A percentile compares a stretch with the other conserved stretches of the same genome.
Evolutionary conservation across 257 asterid species (phyloP).

Genomic region (Solanum chaucha): DNA sequence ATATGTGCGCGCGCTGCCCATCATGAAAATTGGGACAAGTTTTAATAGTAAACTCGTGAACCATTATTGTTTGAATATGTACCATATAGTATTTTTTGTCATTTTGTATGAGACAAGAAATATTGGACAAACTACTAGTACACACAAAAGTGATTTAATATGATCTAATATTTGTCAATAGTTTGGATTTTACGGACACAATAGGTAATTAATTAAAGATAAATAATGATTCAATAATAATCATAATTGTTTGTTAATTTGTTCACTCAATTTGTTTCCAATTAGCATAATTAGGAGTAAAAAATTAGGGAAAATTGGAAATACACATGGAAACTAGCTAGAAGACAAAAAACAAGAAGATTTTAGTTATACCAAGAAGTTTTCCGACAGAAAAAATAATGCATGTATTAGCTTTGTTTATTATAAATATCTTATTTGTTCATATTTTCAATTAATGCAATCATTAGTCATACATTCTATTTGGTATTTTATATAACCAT

Average conservation of each 20-base stretch:
- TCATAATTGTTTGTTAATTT: not conserved
- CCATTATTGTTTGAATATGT: not conserved
- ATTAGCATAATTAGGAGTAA: not conserved
- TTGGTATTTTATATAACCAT: not conserved
- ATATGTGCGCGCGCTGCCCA: not conserved
- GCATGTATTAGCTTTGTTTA: accelerated
- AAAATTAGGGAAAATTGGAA: not conserved
- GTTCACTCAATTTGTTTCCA: not conserved
- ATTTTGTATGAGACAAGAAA: not conserved
- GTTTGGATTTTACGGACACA: not conserved
- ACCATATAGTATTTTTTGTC: not conserved
- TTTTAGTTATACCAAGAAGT: not conserved
- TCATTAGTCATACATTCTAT: too few species aligned
- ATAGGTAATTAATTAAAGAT: not conserved
- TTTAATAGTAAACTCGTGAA: not conserved
- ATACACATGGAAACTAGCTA: not conserved
- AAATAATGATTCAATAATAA: not conserved
- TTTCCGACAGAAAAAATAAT: not conserved
- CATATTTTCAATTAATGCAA: too few species aligned
- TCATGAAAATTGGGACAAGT: not conserved
- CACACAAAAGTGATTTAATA: not conserved
- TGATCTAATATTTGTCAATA: not conserved
- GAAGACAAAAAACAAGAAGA: not conserved
- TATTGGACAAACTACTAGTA: not conserved
- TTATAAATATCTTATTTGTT: too few species aligned